Evolutionary conservation across 1,284 basidiomycete genomes (phyloP).

Genomic region (Chalciporus piperatoides): DNA sequence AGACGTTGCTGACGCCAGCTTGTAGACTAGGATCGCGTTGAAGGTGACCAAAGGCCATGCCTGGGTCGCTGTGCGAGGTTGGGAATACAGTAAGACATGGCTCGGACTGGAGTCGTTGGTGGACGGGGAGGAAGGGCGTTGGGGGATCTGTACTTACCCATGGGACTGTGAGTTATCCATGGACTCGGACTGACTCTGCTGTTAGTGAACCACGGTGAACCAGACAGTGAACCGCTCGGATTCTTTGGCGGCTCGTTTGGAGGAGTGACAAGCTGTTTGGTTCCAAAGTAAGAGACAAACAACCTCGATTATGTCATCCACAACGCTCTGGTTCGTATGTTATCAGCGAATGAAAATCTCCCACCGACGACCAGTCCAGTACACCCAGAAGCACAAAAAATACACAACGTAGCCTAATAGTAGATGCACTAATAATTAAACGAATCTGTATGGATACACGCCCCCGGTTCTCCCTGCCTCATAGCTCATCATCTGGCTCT

Average conservation of each 20-base stretch:
- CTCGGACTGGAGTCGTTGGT: conserved; percentile 1
- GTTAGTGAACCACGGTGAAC: conserved; percentile 35
- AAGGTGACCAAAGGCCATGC: conserved; percentile 34
- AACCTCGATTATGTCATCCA: conserved; percentile 2
- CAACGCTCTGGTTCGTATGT: conserved; percentile 24
- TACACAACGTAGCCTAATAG: conserved; percentile 3
- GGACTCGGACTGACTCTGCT: conserved; percentile 9
- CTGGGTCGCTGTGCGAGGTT: conserved; percentile 25
- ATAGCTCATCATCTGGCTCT: conserved; percentile 38
- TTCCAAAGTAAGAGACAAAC: conserved; percentile 24
- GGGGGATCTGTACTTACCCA: conserved; percentile 29
- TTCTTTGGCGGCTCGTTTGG: conserved; percentile 15
- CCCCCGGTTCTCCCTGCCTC: conserved; percentile 12
- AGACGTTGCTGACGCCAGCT: conserved; percentile 31
- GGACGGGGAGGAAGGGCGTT: conserved; percentile 1
- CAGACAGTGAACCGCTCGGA: conserved; percentile 34
- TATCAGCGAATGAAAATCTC: background rate
- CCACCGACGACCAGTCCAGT: background rate
- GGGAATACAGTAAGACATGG: conserved; percentile 19
- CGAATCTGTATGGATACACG: conserved; percentile 23
- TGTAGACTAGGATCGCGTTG: conserved; percentile 31
- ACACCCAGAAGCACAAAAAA: background rate
- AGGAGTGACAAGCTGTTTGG: conserved; percentile 18
- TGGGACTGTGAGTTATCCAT: conserved; percentile 36
- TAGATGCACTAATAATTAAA: conserved; percentile 21